Evolutionary conservation across 441 rosid species (phyloP).

Genomic region (Corymbia citriodora): DNA sequence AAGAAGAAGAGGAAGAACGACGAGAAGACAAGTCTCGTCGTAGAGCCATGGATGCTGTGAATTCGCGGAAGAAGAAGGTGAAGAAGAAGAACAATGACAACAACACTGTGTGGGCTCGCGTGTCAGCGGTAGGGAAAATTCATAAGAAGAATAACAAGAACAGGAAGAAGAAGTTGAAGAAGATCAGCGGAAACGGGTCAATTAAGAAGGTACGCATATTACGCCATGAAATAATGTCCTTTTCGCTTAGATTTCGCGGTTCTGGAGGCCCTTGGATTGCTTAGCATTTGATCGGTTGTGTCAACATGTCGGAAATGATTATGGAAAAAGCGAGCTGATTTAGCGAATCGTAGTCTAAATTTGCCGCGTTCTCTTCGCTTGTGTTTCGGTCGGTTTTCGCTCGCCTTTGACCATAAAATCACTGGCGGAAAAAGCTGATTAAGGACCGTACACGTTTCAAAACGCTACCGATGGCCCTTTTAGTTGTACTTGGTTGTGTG

Average conservation of each 20-base stretch:
- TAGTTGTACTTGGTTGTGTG: constrained; percentile 14
- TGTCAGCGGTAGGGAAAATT: neutral
- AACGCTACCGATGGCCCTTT: neutral
- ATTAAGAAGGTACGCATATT: constrained; percentile 21
- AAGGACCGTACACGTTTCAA: neutral
- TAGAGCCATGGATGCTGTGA: neutral
- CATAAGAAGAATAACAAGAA: constrained; percentile 3
- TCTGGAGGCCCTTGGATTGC: neutral
- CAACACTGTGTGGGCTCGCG: neutral
- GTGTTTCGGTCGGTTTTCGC: neutral
- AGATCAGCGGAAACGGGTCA: neutral
- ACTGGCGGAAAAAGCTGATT: constrained; percentile 21
- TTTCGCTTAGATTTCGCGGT: neutral
- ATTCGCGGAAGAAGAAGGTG: neutral
- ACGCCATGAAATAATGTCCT: constrained; percentile 10
- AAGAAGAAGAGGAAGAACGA: neutral
- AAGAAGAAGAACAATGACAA: neutral
- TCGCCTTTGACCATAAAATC: neutral
- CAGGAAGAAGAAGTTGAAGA: constrained; percentile 10
- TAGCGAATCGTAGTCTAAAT: neutral
- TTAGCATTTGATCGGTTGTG: neutral
- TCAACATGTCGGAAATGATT: neutral
- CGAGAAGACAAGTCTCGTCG: neutral
- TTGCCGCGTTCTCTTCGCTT: neutral
- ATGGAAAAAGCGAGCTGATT: neutral